These are phyloP conservation scores for Phytophthora fragariae DNA, from an alignment of 352 stramenopile genomes.

Conservation along the genomic window DNA sequence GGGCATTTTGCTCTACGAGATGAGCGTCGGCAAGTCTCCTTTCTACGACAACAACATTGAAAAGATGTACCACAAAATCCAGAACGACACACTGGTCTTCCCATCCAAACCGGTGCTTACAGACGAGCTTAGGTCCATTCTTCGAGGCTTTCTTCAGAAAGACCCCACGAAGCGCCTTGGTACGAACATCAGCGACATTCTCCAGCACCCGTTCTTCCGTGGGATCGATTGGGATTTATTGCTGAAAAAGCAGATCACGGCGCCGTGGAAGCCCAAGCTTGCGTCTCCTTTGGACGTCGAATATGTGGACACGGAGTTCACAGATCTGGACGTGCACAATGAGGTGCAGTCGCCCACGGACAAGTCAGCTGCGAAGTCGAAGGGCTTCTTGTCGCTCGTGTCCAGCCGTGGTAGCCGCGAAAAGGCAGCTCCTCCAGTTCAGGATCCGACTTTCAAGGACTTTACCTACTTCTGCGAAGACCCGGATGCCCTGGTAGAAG, in stretches of 20 bases:
- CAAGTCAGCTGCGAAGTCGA: conserved; percentile 74
- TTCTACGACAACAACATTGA: conserved; percentile 96
- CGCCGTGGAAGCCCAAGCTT: conserved; percentile 88
- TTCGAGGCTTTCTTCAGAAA: conserved; percentile 87
- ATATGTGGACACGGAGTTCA: conserved; percentile 90
- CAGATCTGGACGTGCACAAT: conserved; percentile 79
- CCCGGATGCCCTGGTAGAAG: conserved; percentile 84
- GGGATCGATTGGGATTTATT: conserved; percentile 88
- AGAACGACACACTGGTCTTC: conserved; percentile 87
- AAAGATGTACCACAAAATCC: conserved; percentile 95
- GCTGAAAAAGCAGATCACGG: conserved; percentile 84
- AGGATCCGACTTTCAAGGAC: conserved; percentile 91
- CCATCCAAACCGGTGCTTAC: conserved; percentile 72
- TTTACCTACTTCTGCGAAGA: conserved; percentile 93
- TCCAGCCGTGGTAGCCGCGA: conserved; percentile 65
- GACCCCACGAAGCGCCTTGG: conserved; percentile 88
- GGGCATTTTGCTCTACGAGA: conserved; percentile 93
- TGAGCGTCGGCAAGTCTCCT: conserved; percentile 93
- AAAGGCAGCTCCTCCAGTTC: conserved; percentile 78
- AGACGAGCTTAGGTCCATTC: conserved; percentile 82
- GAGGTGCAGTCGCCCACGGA: conserved; percentile 89
- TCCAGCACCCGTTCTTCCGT: conserved; percentile 82
- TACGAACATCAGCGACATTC: conserved; percentile 89
- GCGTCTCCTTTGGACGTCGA: conserved; percentile 86
- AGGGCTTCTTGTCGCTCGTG: conserved; percentile 86